Conservation (phyloP, 768 basidiomycete genomes). For the Russula griseocarnosa region DNA sequence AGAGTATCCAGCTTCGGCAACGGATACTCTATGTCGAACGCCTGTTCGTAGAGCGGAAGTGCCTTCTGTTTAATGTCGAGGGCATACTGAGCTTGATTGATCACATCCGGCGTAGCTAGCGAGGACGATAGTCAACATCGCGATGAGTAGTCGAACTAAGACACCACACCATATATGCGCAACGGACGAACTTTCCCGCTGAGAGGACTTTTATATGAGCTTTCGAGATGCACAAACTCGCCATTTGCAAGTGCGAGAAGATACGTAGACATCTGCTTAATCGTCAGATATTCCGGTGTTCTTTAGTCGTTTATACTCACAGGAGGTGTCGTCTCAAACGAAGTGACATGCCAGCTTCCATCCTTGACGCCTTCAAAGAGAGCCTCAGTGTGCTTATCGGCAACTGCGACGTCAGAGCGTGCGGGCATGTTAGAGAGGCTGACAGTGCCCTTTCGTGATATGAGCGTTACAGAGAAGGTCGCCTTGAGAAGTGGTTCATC, state of each 20-base stretch:
- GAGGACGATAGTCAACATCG: slow-evolving; percentile 16
- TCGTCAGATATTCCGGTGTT: background rate
- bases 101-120: slow-evolving; percentile 72
- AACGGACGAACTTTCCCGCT: slow-evolving; percentile 79
- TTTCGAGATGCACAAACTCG: slow-evolving; percentile 66
- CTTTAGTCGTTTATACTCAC: slow-evolving; percentile 33
- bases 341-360: slow-evolving; percentile 73
- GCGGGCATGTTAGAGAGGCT: slow-evolving; percentile 87
- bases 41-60: slow-evolving; percentile 85
- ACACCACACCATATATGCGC: slow-evolving; percentile 66
- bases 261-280: slow-evolving; percentile 70
- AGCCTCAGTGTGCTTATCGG: slow-evolving; percentile 29
- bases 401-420: slow-evolving; percentile 46
- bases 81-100: slow-evolving; percentile 80
- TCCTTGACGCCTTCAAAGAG: slow-evolving; percentile 32
- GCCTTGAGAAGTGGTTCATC: slow-evolving; percentile 92
- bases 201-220: slow-evolving; percentile 71
- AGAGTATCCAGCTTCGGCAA: slow-evolving; percentile 94
- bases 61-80: slow-evolving; percentile 81
- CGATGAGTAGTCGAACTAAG: background rate
- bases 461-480: slow-evolving; percentile 69
- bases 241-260: slow-evolving; percentile 87
- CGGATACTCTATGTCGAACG: slow-evolving; percentile 90
- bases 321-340: slow-evolving; percentile 75
- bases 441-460: slow-evolving; percentile 71